Conservation (phyloP, 257 asterid species). For the Nicotiana tabacum region DNA sequence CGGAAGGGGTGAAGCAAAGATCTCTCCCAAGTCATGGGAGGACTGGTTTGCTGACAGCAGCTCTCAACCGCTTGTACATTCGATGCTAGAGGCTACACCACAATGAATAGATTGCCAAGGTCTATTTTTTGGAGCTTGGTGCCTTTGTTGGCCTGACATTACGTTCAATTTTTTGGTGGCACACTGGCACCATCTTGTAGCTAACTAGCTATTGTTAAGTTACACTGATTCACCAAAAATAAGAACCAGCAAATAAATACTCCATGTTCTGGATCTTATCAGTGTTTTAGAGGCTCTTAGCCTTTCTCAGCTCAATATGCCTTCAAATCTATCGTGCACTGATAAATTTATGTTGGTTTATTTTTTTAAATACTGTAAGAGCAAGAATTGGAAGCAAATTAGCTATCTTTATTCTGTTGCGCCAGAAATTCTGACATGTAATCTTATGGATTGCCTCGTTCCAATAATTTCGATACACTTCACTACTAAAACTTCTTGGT, state of each 20-base stretch:
- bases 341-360: no score
- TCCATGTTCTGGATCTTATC: no score
- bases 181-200: background rate
- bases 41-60: background rate
- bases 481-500: background rate
- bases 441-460: background rate
- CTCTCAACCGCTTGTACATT: background rate
- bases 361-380: no score
- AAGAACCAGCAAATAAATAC: no score
- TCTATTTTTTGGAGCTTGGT: background rate
- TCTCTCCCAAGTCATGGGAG: background rate
- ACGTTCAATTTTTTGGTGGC: background rate
- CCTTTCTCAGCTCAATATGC: background rate
- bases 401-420: background rate
- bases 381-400: background rate
- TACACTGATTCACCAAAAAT: no score
- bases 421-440: background rate
- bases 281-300: background rate
- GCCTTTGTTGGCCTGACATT: slow-evolving; percentile 5
- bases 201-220: no score
- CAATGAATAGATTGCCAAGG: background rate
- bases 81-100: background rate
- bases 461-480: background rate
- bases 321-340: no score
- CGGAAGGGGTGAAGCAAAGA: background rate